Conservation (phyloP, 2,329 filamentous ascomycete genomes). For the Alternaria consortialis region DNA sequence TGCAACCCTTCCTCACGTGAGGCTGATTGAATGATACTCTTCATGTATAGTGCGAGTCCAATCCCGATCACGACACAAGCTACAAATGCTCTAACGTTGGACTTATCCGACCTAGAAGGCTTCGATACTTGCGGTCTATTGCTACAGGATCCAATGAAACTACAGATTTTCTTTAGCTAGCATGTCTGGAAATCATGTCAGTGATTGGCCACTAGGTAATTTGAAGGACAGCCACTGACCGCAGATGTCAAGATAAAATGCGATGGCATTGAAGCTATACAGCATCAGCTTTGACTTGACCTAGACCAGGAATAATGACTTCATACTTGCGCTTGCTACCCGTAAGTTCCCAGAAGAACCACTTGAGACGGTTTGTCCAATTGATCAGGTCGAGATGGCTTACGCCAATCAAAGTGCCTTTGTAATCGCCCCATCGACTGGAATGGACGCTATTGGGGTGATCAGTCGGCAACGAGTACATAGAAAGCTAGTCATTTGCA, state of each 20-base stretch:
- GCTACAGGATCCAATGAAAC: not conserved
- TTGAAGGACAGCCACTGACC: conserved; percentile 53
- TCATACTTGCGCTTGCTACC: conserved; percentile 63
- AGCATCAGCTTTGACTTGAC: conserved; percentile 18
- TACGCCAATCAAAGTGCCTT: conserved; percentile 69
- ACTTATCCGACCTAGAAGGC: not conserved
- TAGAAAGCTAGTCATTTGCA: not conserved
- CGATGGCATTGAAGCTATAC: conserved; percentile 68
- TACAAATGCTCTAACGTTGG: not conserved
- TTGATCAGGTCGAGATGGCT: conserved; percentile 73
- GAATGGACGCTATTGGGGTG: conserved; percentile 59
- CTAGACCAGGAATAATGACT: not conserved
- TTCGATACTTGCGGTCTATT: not conserved
- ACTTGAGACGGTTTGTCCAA: conserved; percentile 70
- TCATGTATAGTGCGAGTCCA: not conserved
- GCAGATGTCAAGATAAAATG: conserved; percentile 71
- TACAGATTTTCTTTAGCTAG: conserved; percentile 50
- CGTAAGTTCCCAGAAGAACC: conserved; percentile 65
- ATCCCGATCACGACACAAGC: not conserved
- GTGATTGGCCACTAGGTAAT: not conserved
- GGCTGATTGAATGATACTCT: conserved; percentile 22
- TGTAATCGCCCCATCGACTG: conserved; percentile 69
- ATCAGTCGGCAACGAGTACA: not conserved
- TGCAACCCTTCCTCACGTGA: conserved; percentile 14
- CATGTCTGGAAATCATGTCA: conserved; percentile 42